These are phyloP conservation scores for Capsicum baccatum DNA, from an alignment of 257 asterid species.

Conservation along the genomic window DNA sequence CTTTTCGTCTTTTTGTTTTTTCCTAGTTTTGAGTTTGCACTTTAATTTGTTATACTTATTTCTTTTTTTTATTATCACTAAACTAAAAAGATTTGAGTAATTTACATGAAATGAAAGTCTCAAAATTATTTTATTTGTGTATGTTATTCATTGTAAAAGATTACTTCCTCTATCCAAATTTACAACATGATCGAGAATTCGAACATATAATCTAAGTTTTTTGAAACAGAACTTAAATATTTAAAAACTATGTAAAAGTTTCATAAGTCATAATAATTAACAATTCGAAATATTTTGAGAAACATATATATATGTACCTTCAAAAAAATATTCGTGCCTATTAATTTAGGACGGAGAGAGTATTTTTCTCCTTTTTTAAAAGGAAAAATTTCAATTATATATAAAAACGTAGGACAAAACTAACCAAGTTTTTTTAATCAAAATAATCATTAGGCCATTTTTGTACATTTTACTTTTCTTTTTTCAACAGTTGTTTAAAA, in stretches of 20 bases:
- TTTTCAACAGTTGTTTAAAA: too few relatives aligned
- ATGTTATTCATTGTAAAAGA: not conserved
- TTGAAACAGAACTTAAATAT: not conserved
- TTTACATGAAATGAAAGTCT: not conserved
- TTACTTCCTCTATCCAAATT: not conserved
- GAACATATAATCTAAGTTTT: accelerated
- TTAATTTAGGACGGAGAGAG: not conserved
- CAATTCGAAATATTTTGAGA: not conserved
- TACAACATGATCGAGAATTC: not conserved
- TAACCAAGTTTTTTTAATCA: too few relatives aligned
- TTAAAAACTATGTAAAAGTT: not conserved
- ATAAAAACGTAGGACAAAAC: too few relatives aligned
- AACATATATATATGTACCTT: not conserved
- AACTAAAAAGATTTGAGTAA: not conserved
- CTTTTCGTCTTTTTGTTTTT: conserved; percentile 18
- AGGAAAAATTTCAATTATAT: too few relatives aligned
- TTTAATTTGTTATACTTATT: not conserved
- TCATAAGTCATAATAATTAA: not conserved
- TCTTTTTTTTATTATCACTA: not conserved
- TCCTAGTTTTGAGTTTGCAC: not conserved
- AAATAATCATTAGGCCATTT: too few relatives aligned
- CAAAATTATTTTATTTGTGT: not conserved
- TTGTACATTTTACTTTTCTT: too few relatives aligned
- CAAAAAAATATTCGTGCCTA: not conserved
- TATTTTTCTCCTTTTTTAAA: not conserved